These are phyloP conservation scores for Phytophthora europaea DNA, from an alignment of 352 stramenopile species.

Conservation along the genomic window DNA sequence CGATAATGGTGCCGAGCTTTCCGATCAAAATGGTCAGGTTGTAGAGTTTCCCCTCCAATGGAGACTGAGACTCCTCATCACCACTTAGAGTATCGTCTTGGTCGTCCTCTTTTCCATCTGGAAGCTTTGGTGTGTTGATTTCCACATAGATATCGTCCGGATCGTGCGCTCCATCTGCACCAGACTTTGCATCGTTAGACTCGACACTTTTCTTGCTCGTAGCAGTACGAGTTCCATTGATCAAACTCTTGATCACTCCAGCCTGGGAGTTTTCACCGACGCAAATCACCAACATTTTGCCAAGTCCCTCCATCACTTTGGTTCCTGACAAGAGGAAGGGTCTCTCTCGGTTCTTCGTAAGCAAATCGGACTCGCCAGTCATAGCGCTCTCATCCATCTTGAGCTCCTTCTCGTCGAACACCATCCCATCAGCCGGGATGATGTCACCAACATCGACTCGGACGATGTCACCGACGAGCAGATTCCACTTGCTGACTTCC, in stretches of 20 bases:
- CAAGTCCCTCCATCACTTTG: constrained; percentile 83
- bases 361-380: constrained; percentile 51
- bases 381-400: constrained; percentile 52
- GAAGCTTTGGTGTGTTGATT: constrained; percentile 24
- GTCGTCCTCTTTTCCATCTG: background rate
- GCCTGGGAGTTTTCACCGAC: constrained; percentile 91
- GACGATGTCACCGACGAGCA: constrained; percentile 59
- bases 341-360: constrained; percentile 38
- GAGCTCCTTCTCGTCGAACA: constrained; percentile 51
- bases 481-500: constrained; percentile 39
- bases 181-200: background rate
- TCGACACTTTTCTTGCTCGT: background rate
- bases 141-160: constrained; percentile 23
- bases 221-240: constrained; percentile 16
- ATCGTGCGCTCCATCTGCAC: background rate
- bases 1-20: constrained; percentile 45
- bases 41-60: constrained; percentile 77
- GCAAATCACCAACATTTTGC: constrained; percentile 86
- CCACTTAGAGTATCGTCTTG: constrained; percentile 11
- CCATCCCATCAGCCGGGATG: constrained; percentile 49
- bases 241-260: constrained; percentile 82
- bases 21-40: constrained; percentile 60
- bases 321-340: constrained; percentile 60
- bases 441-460: constrained; percentile 49
- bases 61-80: constrained; percentile 21